Evolutionary conservation across 1,139 yeast genomes (phyloP), one percentile per base, ranked within the genome.

Genomic region (Nakaseomyces bracarensis): DNA sequence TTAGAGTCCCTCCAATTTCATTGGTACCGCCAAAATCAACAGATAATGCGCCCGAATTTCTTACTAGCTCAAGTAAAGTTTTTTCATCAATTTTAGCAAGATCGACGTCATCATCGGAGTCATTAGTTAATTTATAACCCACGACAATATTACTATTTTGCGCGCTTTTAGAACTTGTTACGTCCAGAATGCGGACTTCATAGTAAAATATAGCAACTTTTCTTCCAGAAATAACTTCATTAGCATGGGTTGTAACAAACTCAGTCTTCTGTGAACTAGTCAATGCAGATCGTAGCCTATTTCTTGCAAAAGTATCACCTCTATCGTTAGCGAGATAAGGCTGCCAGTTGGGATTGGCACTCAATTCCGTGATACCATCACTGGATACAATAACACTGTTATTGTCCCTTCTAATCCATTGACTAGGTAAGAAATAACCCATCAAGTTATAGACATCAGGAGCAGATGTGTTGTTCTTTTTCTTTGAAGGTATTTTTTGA

Each of bases 151-250:
- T 73, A 41, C 71, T 60, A 39, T 65, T 64, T 11, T 55, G 55
- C 16, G 64, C 61, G 29, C 66, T 58, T 27, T 68, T 66, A 21
- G 69, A 61, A 25, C 66, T 49, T 8, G 63, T 53, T 1, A 57
- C 61, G 14, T 55, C 46, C 7, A 52, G 41, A 2, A 79, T 57
- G 38, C 67, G 65, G 4, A 77, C 63, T 53, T 79, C 86, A 53
- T 58, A 79, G 54, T 79, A 79, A 55, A 71, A 79, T 1, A 78
- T 60, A 0, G 81, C 80, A 37, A 58, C 41, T 16, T 71, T 65
- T 14, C 63, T 57, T 3, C 63, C 51, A 1, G 74, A 70, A 7
- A 77, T 60, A 2, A 66, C 53, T 39, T 63, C 54, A 47, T 75
- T 65, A 0, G 79, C 63, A 52, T 68, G 67, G 1, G 74, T 64